phyloP scores from a whole-genome alignment of 805 yeast species.

The Wickerhamomyces chaumierensis region DNA sequence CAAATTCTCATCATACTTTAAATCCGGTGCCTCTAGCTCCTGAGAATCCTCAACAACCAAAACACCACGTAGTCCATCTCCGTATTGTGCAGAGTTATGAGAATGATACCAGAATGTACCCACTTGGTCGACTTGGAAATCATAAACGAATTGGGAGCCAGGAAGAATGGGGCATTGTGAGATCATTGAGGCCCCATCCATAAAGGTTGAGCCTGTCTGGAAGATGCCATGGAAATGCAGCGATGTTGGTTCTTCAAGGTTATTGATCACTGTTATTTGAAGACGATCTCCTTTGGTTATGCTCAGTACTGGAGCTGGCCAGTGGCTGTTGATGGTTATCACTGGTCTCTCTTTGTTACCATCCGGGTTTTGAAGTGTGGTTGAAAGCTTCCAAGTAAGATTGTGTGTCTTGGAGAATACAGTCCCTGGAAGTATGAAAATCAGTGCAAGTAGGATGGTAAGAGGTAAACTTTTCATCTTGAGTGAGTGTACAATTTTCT shows the following conservation, averaged over 20 bases:
- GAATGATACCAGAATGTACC: conserved; percentile 52
- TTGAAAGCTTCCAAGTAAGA: conserved; percentile 26
- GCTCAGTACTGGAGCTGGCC: conserved; percentile 39
- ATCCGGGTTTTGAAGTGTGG: conserved; percentile 42
- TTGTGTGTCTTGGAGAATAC: conserved; percentile 9
- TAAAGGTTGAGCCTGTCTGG: conserved; percentile 52
- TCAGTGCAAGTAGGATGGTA: no score
- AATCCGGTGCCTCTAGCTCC: no score
- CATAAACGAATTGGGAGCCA: conserved; percentile 29
- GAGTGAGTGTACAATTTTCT: no score
- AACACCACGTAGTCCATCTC: conserved; percentile 39
- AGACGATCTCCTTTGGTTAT: conserved; percentile 32
- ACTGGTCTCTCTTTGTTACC: conserved; percentile 38
- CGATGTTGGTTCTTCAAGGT: conserved; percentile 33
- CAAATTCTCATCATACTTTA: conserved; percentile 34
- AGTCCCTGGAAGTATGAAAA: no score
- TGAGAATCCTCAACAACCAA: conserved; percentile 25
- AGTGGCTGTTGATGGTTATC: conserved; percentile 45
- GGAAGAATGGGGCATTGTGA: conserved; percentile 47
- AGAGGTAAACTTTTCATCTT: no score
- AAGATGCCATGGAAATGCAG: conserved; percentile 70
- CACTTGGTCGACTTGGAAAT: conserved; percentile 29
- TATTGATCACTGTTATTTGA: conserved; percentile 27
- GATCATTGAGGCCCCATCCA: conserved; percentile 88
- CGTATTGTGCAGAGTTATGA: conserved; percentile 33